A percentile compares a stretch with the other conserved stretches of the same genome.
These are phyloP conservation scores for Scorias spongiosa DNA, from an alignment of 2,329 filamentous ascomycete genomes.

Conservation along the genomic window DNA sequence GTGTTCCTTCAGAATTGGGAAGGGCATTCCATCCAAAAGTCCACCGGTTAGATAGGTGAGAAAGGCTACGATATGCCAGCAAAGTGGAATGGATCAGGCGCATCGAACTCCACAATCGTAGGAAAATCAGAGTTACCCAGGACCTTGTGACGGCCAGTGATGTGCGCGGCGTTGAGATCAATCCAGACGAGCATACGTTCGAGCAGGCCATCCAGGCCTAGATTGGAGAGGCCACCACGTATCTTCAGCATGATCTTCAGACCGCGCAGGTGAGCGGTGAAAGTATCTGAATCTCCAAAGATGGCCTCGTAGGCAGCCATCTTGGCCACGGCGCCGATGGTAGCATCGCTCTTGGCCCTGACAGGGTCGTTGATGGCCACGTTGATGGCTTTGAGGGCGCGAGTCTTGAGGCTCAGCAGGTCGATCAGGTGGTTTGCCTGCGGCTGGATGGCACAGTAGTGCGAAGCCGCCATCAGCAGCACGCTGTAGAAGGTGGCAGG, in stretches of 20 bases:
- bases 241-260: constrained; percentile 29
- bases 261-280: constrained; percentile 33
- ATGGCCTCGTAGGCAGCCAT: constrained; percentile 40
- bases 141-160: constrained; percentile 7
- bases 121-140: constrained; percentile 8
- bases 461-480: constrained; percentile 26
- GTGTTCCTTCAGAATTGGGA: too few relatives aligned
- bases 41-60: too few relatives aligned
- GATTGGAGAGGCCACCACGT: constrained; percentile 29
- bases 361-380: constrained; percentile 19
- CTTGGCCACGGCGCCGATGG: constrained; percentile 35
- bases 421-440: constrained; percentile 17
- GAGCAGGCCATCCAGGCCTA: constrained; percentile 32
- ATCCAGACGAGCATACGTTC: constrained; percentile 35
- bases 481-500: constrained; percentile 26
- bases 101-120: constrained; percentile 9
- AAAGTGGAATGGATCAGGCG: constrained; percentile 11
- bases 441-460: constrained; percentile 21
- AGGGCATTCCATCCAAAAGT: too few relatives aligned
- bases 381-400: constrained; percentile 31
- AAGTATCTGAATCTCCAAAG: constrained; percentile 28
- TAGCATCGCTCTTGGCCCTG: constrained; percentile 23
- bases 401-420: constrained; percentile 28
- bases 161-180: constrained; percentile 21
- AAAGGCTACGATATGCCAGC: constrained; percentile 7